Percentiles rank a stretch among this genome's conserved stretches.
These are phyloP conservation scores for Phaeophleospora eucalypticola DNA, from an alignment of 2,329 filamentous ascomycete species.

Conservation along the genomic window DNA sequence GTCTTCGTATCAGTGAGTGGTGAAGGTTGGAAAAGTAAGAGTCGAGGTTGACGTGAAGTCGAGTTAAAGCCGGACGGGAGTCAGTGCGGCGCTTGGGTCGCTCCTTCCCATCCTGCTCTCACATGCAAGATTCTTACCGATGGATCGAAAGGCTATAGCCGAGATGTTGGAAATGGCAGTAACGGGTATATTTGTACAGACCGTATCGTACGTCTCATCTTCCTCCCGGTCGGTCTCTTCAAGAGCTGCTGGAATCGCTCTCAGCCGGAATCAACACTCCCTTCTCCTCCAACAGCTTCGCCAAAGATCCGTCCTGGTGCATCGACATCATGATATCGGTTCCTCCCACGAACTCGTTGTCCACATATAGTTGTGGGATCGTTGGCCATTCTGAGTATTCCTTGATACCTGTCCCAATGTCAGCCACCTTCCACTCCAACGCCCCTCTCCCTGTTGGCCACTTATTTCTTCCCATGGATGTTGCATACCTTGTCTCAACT, in stretches of 20 bases:
- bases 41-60: constrained; percentile 3
- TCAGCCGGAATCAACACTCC: constrained; percentile 69
- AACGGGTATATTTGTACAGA: constrained; percentile 10
- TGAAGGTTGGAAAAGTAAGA: not conserved
- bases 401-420: constrained; percentile 70
- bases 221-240: not conserved
- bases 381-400: constrained; percentile 99
- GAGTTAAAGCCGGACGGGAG: not conserved
- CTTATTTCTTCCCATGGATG: not conserved
- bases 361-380: constrained; percentile 92
- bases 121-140: not conserved
- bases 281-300: constrained; percentile 89
- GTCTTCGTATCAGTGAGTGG: not conserved
- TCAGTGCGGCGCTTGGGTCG: not conserved
- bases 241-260: constrained; percentile 17
- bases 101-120: not conserved
- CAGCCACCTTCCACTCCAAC: not conserved
- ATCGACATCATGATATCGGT: constrained; percentile 95
- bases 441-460: too few species aligned
- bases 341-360: constrained; percentile 95
- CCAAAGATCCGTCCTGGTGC: constrained; percentile 92
- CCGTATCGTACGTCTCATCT: not conserved
- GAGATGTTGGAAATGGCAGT: not conserved
- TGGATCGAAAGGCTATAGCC: not conserved
- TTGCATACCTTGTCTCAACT: constrained; percentile 69